Base-by-base conservation (phyloP, 2,329 filamentous ascomycete species). In the Sodiomyces alkalinus region DNA sequence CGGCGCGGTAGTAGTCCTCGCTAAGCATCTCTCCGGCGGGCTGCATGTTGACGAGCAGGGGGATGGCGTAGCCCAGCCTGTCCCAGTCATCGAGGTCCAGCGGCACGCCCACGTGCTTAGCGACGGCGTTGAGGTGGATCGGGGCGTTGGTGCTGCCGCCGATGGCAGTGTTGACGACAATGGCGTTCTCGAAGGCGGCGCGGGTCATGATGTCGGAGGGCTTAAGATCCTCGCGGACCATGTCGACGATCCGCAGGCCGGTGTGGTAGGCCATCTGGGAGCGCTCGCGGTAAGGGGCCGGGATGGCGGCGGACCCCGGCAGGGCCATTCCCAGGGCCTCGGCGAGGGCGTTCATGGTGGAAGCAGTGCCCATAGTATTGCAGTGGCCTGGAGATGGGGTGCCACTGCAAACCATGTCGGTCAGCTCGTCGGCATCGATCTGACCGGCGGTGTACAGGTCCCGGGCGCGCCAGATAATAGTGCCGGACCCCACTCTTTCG, bases 141-240 rank as follows among this genome's bases (percentile, higher is more conserved):
- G 64, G 63, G 1, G 64, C 64, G 35, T 70, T 70, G 4, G 64
- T 68, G 35, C 60, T 65, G 10, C 65, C 65, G 16, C 65, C 65
- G 29, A 69, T 65, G 13, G 64, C 64, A 2, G 61, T 63, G 34
- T 66, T 68, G 22, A 54, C 55, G 5, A 60, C 58, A 17, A 70
- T 64, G 6, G 61, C 63, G 33, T 69, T 70, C 44, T 69, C 64
- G 32, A 70, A 69, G 1, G 65, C 62, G 31, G 59, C 44, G 4
- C 62, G 51, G 1, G 64, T 68, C 56, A 69, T 56, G 39, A 69
- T 61, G 33, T 69, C 64, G 36, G 55, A 62, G 3, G 64, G 64
- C 33, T 58, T 62, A 17, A 55, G 48, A 39, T 66, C 58, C 16
- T 49, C 42, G 16, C 52, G 44, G 4, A 64, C 58, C 59, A 65